Base-by-base conservation (phyloP, 768 basidiomycete species). In the Favolaschia claudopus region DNA sequence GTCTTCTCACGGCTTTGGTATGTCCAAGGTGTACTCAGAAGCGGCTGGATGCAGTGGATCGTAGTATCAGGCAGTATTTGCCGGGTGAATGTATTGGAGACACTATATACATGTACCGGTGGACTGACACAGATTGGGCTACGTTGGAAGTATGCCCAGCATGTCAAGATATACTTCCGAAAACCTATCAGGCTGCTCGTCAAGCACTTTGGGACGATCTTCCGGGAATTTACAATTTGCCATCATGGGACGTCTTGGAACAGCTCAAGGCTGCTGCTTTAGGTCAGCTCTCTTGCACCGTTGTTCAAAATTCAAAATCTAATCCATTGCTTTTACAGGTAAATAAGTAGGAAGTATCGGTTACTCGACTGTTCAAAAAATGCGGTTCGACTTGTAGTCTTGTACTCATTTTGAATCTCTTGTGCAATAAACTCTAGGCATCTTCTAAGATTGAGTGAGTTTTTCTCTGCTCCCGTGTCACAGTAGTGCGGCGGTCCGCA, bases 261-360 rank as follows among this genome's bases (percentile, higher is more conserved):
- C 31, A 95, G 85, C 77, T 97, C 95, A 52, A 98, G 89, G 79
- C 95, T 93, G 74, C 96, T 92, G 54, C 88, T 89, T 70, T 82
- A 85, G 67, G 93, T n/a, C n/a, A n/a, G n/a, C n/a, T n/a, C n/a
- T n/a, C n/a, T n/a, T n/a, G n/a, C n/a, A n/a, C n/a, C n/a, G n/a
- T n/a, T n/a, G n/a, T n/a, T n/a, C n/a, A n/a, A n/a, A n/a, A n/a
- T n/a, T n/a, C n/a, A n/a, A n/a, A n/a, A n/a, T n/a, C n/a, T n/a
- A n/a, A n/a, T n/a, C n/a, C n/a, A n/a, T n/a, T n/a, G n/a, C n/a
- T n/a, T n/a, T n/a, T n/a, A n/a, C n/a, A n/a, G n/a, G n/a, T n/a
- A n/a, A n/a, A n/a, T n/a, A n/a, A n/a, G n/a, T n/a, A n/a, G n/a
- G n/a, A n/a, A n/a, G n/a, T n/a, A n/a, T n/a, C n/a, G n/a, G n/a